These are phyloP conservation scores for Elsinoe fawcettii DNA, from an alignment of 2,329 filamentous ascomycete species.

Conservation along the genomic window DNA sequence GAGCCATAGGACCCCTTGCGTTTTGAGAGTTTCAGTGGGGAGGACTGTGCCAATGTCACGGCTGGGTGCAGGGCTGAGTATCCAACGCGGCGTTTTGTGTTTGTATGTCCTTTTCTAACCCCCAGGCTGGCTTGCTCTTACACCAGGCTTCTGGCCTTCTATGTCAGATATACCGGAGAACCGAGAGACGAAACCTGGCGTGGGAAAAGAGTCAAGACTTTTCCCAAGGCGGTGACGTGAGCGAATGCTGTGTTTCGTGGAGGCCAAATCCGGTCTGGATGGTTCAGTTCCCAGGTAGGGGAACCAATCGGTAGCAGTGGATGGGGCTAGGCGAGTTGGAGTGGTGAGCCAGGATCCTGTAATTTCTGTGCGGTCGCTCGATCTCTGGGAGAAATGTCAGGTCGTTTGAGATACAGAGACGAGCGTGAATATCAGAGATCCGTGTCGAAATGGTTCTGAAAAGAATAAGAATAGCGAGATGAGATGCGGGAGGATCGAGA, in stretches of 20 bases:
- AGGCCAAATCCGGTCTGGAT: constrained; percentile 9
- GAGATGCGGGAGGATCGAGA: constrained; percentile 5
- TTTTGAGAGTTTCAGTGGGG: constrained; percentile 2
- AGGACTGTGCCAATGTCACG: background rate
- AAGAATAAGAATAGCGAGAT: constrained; percentile 6
- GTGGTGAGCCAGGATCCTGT: constrained; percentile 11
- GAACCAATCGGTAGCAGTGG: constrained; percentile 7
- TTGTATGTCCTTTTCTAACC: background rate
- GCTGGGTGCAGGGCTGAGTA: constrained; percentile 6
- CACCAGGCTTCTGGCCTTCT: constrained; percentile 3
- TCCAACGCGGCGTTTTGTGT: background rate
- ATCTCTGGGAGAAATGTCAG: background rate
- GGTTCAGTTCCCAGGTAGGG: background rate
- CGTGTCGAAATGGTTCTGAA: background rate
- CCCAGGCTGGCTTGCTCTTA: constrained; percentile 1
- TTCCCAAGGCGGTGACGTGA: constrained; percentile 13
- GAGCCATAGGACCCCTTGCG: constrained; percentile 32
- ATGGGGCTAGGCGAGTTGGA: background rate
- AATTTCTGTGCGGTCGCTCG: background rate
- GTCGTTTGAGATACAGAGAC: background rate
- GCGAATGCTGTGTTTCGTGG: constrained; percentile 5
- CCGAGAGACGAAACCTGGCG: background rate
- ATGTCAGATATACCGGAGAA: background rate
- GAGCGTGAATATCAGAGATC: background rate
- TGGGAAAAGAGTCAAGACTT: background rate